Evolutionary conservation across 768 basidiomycete species (phyloP).

Genomic region (Boletus edulis): DNA sequence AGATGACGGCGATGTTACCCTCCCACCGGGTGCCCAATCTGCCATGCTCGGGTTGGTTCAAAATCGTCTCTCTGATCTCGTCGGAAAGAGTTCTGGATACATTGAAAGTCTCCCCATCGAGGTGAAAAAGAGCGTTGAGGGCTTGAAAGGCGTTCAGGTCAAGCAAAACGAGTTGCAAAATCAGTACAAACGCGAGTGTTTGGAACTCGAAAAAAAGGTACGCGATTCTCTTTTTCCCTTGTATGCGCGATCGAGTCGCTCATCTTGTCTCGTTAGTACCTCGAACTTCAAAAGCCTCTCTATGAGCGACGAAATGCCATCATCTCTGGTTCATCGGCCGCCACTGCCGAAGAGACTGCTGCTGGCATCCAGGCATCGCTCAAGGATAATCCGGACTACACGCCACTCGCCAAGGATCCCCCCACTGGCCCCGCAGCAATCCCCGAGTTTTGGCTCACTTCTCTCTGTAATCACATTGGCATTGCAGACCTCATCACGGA

Average conservation of each 20-base stretch:
- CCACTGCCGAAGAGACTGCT: constrained; percentile 79
- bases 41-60: constrained; percentile 87
- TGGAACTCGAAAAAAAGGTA: constrained; percentile 96
- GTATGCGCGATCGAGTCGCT: constrained; percentile 12
- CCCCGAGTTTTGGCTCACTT: constrained; percentile 98
- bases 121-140: constrained; percentile 84
- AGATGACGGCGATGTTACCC: constrained; percentile 50
- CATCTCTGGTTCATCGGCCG: constrained; percentile 71
- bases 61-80: constrained; percentile 75
- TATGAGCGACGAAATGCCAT: constrained; percentile 86
- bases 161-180: constrained; percentile 90
- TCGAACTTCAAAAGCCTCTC: constrained; percentile 74
- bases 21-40: constrained; percentile 47
- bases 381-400: constrained; percentile 76
- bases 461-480: constrained; percentile 86
- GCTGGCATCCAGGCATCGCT: constrained; percentile 69
- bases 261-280: constrained; percentile 48
- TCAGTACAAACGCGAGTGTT: constrained; percentile 89
- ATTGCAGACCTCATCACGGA: constrained; percentile 90
- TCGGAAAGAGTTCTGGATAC: constrained; percentile 94
- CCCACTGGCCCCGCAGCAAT: constrained; percentile 48
- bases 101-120: constrained; percentile 83
- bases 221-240: no score
- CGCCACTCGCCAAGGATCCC: constrained; percentile 53
- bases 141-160: constrained; percentile 89